Conservation (phyloP, 345 rosid genomes). For the Turnera subulata region DNA sequence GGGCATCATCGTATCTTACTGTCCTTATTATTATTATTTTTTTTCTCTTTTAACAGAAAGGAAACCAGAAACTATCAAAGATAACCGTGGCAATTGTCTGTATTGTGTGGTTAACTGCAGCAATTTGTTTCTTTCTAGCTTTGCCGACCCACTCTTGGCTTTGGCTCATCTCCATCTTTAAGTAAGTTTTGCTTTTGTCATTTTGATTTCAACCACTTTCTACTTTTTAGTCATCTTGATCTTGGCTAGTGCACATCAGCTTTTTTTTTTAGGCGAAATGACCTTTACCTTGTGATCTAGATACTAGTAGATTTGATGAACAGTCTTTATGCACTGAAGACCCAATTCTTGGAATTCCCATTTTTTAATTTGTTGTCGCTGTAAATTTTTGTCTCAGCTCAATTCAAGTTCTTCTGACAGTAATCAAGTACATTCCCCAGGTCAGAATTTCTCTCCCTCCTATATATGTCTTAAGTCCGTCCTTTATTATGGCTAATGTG, state of each 20-base stretch:
- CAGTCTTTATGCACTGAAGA: not conserved
- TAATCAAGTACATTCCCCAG: conserved; percentile 88
- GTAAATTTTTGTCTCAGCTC: conserved; percentile 44
- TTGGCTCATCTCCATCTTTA: conserved; percentile 76
- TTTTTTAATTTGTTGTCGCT: not conserved
- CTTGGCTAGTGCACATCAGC: not conserved
- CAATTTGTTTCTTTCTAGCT: conserved; percentile 73
- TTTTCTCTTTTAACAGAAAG: conserved; percentile 49
- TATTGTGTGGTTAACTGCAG: conserved; percentile 56
- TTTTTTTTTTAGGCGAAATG: no score
- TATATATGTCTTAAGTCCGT: not conserved
- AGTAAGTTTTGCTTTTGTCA: conserved; percentile 42
- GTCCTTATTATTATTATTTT: not conserved
- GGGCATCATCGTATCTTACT: not conserved
- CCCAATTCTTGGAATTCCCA: not conserved
- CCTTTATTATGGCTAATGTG: not conserved
- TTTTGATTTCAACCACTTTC: not conserved
- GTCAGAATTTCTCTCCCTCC: conserved; percentile 28
- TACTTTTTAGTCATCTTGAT: not conserved
- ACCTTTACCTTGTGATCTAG: no score
- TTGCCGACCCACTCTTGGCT: conserved; percentile 79
- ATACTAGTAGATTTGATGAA: no score
- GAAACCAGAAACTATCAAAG: conserved; percentile 76
- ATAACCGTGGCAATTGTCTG: conserved; percentile 50
- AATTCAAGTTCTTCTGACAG: conserved; percentile 82